Evolutionary conservation across 225 moss, liverwort and hornwort genomes (phyloP).

Genomic region (Pseudisothecium myosuroides): DNA sequence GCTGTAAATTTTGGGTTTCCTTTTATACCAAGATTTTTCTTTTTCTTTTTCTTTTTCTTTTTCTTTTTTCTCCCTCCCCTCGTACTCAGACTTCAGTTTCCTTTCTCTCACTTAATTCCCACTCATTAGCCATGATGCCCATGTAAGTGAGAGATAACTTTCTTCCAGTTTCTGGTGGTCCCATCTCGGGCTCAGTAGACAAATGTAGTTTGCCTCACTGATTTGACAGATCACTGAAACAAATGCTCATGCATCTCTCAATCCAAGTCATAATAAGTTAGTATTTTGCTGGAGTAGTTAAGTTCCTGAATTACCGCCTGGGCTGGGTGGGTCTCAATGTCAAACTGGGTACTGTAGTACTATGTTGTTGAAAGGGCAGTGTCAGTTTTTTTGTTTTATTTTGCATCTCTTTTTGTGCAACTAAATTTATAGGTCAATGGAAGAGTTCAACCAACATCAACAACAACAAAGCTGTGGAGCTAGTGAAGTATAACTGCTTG

Average conservation of each 20-base stretch:
- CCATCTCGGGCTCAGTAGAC: not conserved
- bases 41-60: not conserved
- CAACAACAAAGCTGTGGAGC: not conserved
- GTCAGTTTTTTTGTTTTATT: not conserved
- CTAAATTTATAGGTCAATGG: not conserved
- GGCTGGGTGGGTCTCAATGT: not conserved
- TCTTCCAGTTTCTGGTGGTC: not conserved
- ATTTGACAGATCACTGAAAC: not conserved
- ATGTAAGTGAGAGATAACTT: not conserved
- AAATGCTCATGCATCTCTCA: not conserved
- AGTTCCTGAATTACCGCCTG: too few relatives aligned
- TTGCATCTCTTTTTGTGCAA: not conserved
- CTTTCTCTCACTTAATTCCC: not conserved
- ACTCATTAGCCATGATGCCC: conserved; percentile 20
- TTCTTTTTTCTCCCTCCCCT: rapidly evolving
- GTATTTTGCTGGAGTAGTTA: not conserved
- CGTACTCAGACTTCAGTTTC: not conserved
- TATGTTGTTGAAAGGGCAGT: not conserved
- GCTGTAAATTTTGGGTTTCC: not conserved
- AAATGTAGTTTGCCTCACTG: not conserved
- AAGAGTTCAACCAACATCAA: not conserved
- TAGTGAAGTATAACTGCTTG: not conserved
- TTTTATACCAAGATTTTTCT: not conserved
- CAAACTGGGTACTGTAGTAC: not conserved
- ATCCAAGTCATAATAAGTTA: too few relatives aligned